Base-by-base conservation (phyloP, 768 basidiomycete species). In the Calocybe cyanea region DNA sequence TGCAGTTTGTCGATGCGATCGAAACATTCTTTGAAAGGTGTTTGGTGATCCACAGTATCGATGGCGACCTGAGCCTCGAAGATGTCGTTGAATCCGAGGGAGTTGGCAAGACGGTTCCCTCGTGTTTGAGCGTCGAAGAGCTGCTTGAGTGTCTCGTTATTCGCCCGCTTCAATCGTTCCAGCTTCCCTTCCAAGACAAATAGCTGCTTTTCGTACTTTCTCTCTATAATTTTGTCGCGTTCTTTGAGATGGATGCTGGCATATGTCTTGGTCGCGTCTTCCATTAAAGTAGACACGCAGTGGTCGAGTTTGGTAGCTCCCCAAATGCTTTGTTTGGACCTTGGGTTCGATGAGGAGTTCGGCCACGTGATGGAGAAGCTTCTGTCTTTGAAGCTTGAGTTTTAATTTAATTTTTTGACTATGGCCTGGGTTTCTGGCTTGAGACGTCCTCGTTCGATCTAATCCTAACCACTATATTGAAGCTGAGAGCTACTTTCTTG, bases 61-160 rank as follows among this genome's bases (percentile, higher is more conserved):
- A 77, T 58, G 7, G 60, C 57, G 6, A 65, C 57, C 43, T 76
- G 69, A 0, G 75, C 72, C 23, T 77, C 75, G 8, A 59, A 61
- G 2, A 75, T 53, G 38, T 70, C 63, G 2, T 57, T 50, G 49
- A 75, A 79, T 0, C 77, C 79, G 35, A 81, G 63, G 1, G 59
- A 59, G 6, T 57, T 51, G 0, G 73, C 76, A 2, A 78, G 62
- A 14, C 64, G 60, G 13, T 67, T 55, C 0, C 62, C 66, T 1
- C 71, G 63, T 10, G 71, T 62, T 8, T 62, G 48, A 0, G 59
- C 58, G 8, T 72, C 70, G 39, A 67, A 74, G 7, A 72, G 50
- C 39, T 72, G 61, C 42, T 68, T 69, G 24, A 64, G 53, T 3
- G 61, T 61, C 23, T 67, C 63, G 36, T 71, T 63, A 38, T 67